Evolutionary conservation across 2,329 filamentous ascomycete species (phyloP).

Genomic region (Blastomyces emzantsi): DNA sequence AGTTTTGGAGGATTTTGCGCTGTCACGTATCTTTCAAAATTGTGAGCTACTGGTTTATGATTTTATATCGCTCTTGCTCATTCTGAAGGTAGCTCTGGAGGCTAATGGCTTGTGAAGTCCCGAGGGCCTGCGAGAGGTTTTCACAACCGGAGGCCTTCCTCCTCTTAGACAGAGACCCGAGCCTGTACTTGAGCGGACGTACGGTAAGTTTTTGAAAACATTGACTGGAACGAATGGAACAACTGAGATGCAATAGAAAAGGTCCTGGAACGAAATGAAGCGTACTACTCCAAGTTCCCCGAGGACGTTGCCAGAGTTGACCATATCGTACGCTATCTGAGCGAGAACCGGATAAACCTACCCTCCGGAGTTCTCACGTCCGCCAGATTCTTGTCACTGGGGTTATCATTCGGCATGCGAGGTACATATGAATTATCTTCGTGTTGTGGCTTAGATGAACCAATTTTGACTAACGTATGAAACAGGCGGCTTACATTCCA

Average conservation of each 20-base stretch:
- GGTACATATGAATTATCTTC: conserved; percentile 32
- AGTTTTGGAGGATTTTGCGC: conserved; percentile 86
- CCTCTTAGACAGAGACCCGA: conserved; percentile 64
- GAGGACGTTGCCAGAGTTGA: conserved; percentile 64
- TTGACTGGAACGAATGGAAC: conserved; percentile 5
- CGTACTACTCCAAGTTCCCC: conserved; percentile 78
- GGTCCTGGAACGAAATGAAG: conserved; percentile 61
- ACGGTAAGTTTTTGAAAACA: conserved; percentile 30
- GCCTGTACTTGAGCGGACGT: conserved; percentile 65
- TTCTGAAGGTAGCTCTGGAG: not conserved
- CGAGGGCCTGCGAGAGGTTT: conserved; percentile 69
- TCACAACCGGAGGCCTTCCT: conserved; percentile 74
- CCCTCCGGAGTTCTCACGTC: conserved; percentile 68
- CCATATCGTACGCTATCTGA: conserved; percentile 56
- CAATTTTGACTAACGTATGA: conserved; percentile 3
- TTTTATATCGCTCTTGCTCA: not conserved
- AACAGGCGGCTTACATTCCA: conserved; percentile 56
- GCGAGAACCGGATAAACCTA: conserved; percentile 52
- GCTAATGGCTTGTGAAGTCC: conserved; percentile 40
- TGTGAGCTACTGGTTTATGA: conserved; percentile 32
- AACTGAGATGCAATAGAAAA: conserved; percentile 37
- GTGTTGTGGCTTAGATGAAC: not conserved
- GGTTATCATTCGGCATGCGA: conserved; percentile 68
- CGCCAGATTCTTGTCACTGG: conserved; percentile 65
- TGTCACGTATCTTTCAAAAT: conserved; percentile 74